A percentile compares a stretch with the other conserved stretches of the same genome.
Conservation (phyloP, 2,329 filamentous ascomycete genomes). For the Annulohypoxylon truncatum region DNA sequence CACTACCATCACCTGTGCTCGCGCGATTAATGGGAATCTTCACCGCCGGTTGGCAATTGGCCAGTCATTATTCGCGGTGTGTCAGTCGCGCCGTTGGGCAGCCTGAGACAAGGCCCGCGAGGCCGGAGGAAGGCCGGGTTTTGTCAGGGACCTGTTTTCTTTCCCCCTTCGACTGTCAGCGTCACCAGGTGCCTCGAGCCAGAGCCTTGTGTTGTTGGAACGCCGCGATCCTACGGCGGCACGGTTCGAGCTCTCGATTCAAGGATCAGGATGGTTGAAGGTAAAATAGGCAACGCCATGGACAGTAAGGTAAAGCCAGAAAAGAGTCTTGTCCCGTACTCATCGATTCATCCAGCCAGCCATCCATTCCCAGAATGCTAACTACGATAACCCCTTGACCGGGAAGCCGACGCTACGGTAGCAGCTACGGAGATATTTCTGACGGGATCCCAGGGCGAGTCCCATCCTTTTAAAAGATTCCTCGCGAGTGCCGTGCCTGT, state of each 20-base stretch:
- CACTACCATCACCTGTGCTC: conserved; percentile 31
- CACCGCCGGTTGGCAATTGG: conserved; percentile 36
- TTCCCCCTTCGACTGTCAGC: background rate
- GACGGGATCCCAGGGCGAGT: conserved; percentile 4
- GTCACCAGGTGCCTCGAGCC: conserved; percentile 25
- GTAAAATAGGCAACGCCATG: conserved; percentile 14
- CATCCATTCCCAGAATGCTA: conserved; percentile 7
- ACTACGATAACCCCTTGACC: conserved; percentile 27
- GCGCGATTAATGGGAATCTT: conserved; percentile 23
- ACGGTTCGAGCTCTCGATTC: conserved; percentile 7
- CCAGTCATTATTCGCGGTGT: conserved; percentile 24
- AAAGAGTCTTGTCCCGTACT: conserved; percentile 1
- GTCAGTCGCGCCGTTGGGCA: conserved; percentile 32
- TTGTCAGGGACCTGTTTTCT: conserved; percentile 11
- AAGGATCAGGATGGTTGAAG: background rate
- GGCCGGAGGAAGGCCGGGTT: conserved; percentile 21
- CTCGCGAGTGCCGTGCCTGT: conserved; percentile 32
- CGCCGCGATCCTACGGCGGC: conserved; percentile 30
- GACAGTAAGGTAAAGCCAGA: background rate
- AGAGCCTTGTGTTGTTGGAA: conserved; percentile 18
- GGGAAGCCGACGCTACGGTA: conserved; percentile 30
- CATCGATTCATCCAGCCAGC: conserved; percentile 22
- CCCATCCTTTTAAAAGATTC: conserved; percentile 15
- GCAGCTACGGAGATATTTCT: conserved; percentile 35
- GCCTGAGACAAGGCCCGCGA: conserved; percentile 31